Percentiles rank a stretch among this genome's conserved stretches.
These are phyloP conservation scores for Microbotryomycetes sp. DNA, from an alignment of 1,284 basidiomycete species.

Conservation along the genomic window DNA sequence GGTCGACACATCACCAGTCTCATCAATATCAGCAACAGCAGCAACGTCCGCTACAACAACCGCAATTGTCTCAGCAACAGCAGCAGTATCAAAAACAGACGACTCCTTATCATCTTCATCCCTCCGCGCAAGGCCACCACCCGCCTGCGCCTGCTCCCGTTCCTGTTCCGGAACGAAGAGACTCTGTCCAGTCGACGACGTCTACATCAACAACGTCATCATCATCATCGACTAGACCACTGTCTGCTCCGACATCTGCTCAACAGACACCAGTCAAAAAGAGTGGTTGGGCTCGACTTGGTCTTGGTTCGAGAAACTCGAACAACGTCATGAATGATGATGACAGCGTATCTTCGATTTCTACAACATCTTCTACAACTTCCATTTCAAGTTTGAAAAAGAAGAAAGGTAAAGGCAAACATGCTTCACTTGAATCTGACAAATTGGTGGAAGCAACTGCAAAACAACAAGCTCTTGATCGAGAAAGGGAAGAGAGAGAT, in stretches of 20 bases:
- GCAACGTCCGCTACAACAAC: neutral
- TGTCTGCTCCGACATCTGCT: conserved; percentile 47
- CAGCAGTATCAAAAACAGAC: neutral
- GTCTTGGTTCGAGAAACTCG: conserved; percentile 10
- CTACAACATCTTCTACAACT: neutral
- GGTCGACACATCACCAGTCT: conserved; percentile 19
- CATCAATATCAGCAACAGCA: conserved; percentile 42
- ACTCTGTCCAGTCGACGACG: conserved; percentile 36
- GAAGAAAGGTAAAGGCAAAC: conserved; percentile 42
- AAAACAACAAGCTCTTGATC: conserved; percentile 1
- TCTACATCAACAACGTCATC: conserved; percentile 38
- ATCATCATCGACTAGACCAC: conserved; percentile 40
- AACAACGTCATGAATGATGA: too few relatives aligned
- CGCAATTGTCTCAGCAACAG: neutral
- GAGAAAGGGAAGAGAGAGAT: conserved; percentile 49
- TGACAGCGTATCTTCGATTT: conserved; percentile 1
- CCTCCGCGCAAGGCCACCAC: conserved; percentile 14
- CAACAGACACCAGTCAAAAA: conserved; percentile 78
- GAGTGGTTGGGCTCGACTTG: conserved; percentile 50
- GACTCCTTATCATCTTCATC: conserved; percentile 2
- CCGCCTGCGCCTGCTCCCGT: conserved; percentile 34
- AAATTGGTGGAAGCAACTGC: conserved; percentile 54
- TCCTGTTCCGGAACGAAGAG: conserved; percentile 36
- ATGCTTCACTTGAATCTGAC: conserved; percentile 44
- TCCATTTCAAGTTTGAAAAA: conserved; percentile 48